A percentile compares a stretch with the other conserved stretches of the same genome.
Evolutionary conservation across 352 stramenopile species (phyloP).

Genomic region (Sclerospora graminicola): DNA sequence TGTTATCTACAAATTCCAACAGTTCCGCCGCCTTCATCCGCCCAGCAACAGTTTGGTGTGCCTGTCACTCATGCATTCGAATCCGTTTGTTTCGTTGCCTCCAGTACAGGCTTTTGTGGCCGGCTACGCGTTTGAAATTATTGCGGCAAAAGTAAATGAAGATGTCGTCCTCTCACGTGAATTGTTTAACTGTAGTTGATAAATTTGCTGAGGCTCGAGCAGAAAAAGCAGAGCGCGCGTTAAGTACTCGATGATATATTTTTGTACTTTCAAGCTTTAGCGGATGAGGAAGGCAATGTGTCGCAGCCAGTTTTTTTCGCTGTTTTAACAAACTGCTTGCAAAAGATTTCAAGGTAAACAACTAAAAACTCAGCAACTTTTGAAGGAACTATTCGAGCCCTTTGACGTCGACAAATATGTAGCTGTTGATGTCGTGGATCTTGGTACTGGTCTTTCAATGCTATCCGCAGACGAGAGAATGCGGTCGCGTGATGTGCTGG

Average conservation of each 20-base stretch:
- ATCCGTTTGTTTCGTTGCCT: constrained; percentile 52
- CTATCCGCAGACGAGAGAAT: constrained; percentile 38
- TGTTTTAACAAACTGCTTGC: constrained; percentile 80
- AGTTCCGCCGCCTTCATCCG: neutral
- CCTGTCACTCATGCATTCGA: constrained; percentile 16
- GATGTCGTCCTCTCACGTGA: constrained; percentile 63
- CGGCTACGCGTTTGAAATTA: constrained; percentile 71
- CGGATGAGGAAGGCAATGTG: constrained; percentile 48
- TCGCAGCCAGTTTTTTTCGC: constrained; percentile 62
- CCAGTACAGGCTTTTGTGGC: constrained; percentile 48
- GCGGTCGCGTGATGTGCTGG: constrained; percentile 60
- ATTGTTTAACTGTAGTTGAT: constrained; percentile 65
- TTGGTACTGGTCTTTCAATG: constrained; percentile 64
- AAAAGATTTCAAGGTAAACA: constrained; percentile 35
- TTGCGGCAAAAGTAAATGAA: constrained; percentile 74
- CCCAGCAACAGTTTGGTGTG: constrained; percentile 1
- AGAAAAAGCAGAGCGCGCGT: constrained; percentile 11
- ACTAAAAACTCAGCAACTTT: constrained; percentile 31
- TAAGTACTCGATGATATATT: constrained; percentile 63
- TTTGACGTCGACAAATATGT: constrained; percentile 80
- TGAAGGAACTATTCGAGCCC: constrained; percentile 67
- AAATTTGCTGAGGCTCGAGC: constrained; percentile 41
- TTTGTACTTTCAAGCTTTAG: constrained; percentile 71
- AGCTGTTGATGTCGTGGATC: constrained; percentile 75
- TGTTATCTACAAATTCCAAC: constrained; percentile 12